phyloP scores from a whole-genome alignment of 805 yeast species.

The Barnettozyma salicaria region DNA sequence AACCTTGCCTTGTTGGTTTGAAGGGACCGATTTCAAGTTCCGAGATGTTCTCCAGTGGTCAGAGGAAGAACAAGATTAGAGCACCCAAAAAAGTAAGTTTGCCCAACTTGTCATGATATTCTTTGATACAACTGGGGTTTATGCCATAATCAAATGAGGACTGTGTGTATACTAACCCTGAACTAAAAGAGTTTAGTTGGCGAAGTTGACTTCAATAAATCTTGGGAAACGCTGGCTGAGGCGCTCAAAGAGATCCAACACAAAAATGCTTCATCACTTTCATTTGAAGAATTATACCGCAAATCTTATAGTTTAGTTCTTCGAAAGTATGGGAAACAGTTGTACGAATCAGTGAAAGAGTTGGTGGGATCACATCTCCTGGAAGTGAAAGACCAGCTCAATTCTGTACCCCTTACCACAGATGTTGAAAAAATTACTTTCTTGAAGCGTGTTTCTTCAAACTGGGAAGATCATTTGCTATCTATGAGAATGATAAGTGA shows the following conservation, averaged over 20 bases:
- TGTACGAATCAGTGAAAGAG: conserved; percentile 54
- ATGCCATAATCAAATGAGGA: background rate
- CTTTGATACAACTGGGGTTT: no score
- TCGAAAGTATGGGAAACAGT: conserved; percentile 55
- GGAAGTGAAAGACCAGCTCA: conserved; percentile 20
- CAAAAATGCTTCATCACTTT: conserved; percentile 64
- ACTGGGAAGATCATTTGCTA: conserved; percentile 67
- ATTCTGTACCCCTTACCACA: conserved; percentile 12
- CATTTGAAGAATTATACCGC: conserved; percentile 79
- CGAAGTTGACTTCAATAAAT: conserved; percentile 51
- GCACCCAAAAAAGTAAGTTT: conserved; percentile 50
- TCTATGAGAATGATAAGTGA: conserved; percentile 78
- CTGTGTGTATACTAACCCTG: background rate
- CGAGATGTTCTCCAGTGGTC: conserved; percentile 26
- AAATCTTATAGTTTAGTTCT: conserved; percentile 73
- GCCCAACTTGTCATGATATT: no score
- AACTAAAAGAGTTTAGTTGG: conserved; percentile 26
- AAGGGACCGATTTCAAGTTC: background rate
- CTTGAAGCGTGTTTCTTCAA: conserved; percentile 30
- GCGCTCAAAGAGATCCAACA: conserved; percentile 70
- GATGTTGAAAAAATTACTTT: conserved; percentile 24
- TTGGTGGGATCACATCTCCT: conserved; percentile 44
- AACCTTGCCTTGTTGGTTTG: background rate
- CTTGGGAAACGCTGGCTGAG: conserved; percentile 58
- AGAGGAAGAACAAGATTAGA: conserved; percentile 51